A percentile compares a stretch with the other conserved stretches of the same genome.
Evolutionary conservation across 192 early-diverging fungal genomes (phyloP).

Genomic region (Mortierella claussenii): DNA sequence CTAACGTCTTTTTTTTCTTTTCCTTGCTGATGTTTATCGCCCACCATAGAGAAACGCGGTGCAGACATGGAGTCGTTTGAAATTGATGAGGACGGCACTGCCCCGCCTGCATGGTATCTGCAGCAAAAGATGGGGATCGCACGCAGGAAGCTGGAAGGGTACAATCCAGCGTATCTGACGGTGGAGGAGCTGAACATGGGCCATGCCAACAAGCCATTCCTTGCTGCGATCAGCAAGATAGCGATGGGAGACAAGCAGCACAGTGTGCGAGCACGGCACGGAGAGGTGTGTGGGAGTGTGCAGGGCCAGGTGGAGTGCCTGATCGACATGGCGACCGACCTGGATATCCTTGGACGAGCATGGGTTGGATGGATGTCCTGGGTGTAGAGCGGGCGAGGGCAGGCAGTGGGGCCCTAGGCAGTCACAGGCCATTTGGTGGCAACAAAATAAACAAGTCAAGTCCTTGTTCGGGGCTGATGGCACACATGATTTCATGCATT

Average conservation of each 20-base stretch:
- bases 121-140: constrained; percentile 81
- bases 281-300: constrained; percentile 58
- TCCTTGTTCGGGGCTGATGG: no score
- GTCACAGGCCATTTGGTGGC: no score
- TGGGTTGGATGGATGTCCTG: constrained; percentile 74
- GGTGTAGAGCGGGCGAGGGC: constrained; percentile 2
- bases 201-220: constrained; percentile 68
- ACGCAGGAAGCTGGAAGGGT: constrained; percentile 71
- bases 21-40: constrained; percentile 1
- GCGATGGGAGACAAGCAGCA: constrained; percentile 59
- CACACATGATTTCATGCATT: no score
- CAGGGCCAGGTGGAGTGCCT: constrained; percentile 78
- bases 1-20: no score
- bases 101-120: constrained; percentile 76
- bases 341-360: constrained; percentile 68
- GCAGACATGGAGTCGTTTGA: constrained; percentile 51
- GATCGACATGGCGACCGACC: constrained; percentile 81
- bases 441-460: no score
- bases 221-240: constrained; percentile 53
- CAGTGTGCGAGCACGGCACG: constrained; percentile 59
- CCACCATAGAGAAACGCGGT: constrained; percentile 48
- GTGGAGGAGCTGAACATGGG: constrained; percentile 69
- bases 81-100: constrained; percentile 43
- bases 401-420: no score
- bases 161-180: constrained; percentile 72